phyloP scores from a whole-genome alignment of 2,329 filamentous ascomycete genomes.

The Beauveria caledonica region DNA sequence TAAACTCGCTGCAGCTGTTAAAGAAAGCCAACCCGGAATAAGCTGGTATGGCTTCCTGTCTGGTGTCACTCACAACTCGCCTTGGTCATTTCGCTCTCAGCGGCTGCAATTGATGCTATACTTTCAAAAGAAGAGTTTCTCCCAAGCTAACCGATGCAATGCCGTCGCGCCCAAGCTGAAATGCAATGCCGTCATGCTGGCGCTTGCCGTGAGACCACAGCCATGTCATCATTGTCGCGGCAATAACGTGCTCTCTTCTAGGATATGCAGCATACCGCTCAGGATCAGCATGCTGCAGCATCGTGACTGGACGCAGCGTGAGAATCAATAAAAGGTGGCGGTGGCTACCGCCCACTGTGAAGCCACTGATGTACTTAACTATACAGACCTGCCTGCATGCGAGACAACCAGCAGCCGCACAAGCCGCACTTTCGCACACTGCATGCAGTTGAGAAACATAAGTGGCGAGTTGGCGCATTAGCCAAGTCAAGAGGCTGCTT shows the following conservation, averaged over 20 bases:
- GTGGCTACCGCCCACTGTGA: neutral
- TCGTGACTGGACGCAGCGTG: neutral
- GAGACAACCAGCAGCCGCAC: too few species aligned
- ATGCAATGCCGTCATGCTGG: neutral
- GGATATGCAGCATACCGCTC: neutral
- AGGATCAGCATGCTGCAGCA: neutral
- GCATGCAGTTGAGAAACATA: too few species aligned
- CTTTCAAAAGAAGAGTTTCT: too few species aligned
- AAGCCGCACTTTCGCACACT: too few species aligned
- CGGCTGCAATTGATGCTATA: neutral
- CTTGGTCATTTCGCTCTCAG: neutral
- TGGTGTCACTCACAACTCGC: neutral
- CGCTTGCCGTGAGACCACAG: neutral
- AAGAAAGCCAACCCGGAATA: too few species aligned
- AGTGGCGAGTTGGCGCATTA: too few species aligned
- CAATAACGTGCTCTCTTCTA: neutral
- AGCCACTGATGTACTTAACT: too few species aligned
- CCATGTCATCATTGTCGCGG: neutral
- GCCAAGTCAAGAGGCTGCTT: too few species aligned
- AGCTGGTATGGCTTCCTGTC: neutral
- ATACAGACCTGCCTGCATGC: too few species aligned
- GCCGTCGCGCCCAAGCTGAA: neutral
- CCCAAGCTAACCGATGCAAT: neutral
- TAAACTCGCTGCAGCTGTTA: neutral
- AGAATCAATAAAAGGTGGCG: too few species aligned